Conservation (phyloP, 208 protist genomes). For the Acanthamoeba royreba region DNA sequence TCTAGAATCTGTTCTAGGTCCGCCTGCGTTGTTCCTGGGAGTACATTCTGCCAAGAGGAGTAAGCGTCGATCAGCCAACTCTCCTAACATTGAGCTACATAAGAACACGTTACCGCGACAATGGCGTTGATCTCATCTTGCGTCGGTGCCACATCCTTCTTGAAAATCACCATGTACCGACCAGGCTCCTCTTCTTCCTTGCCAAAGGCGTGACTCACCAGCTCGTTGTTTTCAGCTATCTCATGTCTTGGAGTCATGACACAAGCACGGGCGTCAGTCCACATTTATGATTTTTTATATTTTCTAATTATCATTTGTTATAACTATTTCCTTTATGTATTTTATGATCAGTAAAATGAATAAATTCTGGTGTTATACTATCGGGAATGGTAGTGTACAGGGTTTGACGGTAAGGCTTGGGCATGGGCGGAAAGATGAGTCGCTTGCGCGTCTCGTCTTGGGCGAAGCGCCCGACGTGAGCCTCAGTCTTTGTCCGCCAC, state of each 20-base stretch:
- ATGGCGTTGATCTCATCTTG: neutral
- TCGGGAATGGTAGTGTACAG: neutral
- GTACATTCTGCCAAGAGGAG: neutral
- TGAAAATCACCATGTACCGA: neutral
- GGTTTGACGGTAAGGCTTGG: neutral
- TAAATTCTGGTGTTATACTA: too few relatives aligned
- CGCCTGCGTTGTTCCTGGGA: neutral
- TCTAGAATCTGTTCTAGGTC: neutral
- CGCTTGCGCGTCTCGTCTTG: neutral
- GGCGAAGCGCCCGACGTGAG: neutral
- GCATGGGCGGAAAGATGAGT: neutral
- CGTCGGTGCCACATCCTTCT: slow-evolving; percentile 14
- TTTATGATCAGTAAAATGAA: too few relatives aligned
- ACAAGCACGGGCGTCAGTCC: too few relatives aligned
- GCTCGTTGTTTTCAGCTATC: slow-evolving; percentile 9
- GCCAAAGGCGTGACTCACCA: slow-evolving; percentile 16
- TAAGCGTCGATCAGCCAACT: too few relatives aligned
- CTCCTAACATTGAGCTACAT: neutral
- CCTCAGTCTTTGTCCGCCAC: neutral
- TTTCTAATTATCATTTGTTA: too few relatives aligned
- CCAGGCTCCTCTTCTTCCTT: neutral
- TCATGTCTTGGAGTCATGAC: neutral
- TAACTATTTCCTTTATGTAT: too few relatives aligned
- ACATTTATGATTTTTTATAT: too few relatives aligned
- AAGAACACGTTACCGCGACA: neutral